Base-by-base conservation (phyloP, 805 yeast species). In the Kockiozyma suomiensis region DNA sequence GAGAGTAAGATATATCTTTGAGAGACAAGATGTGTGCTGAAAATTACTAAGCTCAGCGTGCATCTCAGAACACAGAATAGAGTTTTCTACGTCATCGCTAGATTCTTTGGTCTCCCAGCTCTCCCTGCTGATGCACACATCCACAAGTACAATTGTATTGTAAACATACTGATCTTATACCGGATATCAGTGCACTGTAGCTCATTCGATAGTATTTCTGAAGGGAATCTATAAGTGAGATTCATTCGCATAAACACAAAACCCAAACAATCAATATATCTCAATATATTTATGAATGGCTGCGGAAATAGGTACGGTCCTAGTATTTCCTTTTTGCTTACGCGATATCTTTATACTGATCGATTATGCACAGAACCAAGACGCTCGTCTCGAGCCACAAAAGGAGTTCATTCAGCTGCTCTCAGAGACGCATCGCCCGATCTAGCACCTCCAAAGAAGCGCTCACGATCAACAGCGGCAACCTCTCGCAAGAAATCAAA, bases 341-440 rank as follows among this genome's bases (percentile, higher is more conserved):
- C 32, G 13, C 21, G 30, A 10, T 26, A 15, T 35, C 17, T 42
- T 12, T 21, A 49, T 23, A 25, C 48, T 52, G 8, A 21, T 21
- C 43, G 1, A 13, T 19, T 8, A 3, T 15, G 10, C 17, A 26
- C 47, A 46, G 69, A 56, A 45, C 66, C 75, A 38, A 74, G 80
- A 32, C 71, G 80, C 35, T 76, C 80, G 4, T 56, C 78, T 4
- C 68, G 80, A 54, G 58, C 75, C 28, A 77, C 74, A 8, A 76
- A 73, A 55, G 79, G 80, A 3, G 66, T 70, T 52, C 75, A 77
- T 55, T 47, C 59, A 13, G 41, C 43, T 1, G 41, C 47, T 6
- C 56, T 19, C 17, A 38, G 28, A 33, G 43, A 45, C 28, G 25
- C 26, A 6, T 32, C 50, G 19, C 55, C 37, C 8, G 49, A 54